Conservation (phyloP, 805 yeast species). For the Cyberlindnera suaveolens region DNA sequence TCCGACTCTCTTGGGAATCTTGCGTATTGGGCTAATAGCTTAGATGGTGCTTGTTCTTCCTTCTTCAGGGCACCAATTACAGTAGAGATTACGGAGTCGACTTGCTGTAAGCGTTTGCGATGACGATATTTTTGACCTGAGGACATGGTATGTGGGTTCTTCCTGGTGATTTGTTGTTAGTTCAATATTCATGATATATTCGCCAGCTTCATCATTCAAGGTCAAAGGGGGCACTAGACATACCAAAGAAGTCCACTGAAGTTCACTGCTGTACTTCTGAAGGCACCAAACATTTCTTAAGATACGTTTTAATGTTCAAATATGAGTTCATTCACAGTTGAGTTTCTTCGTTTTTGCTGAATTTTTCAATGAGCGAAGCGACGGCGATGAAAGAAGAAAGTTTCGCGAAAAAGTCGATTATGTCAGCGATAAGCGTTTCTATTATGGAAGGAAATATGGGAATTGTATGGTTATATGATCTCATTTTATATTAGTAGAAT, state of each 20-base stretch:
- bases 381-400: too few relatives aligned
- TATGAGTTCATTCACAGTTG: too few relatives aligned
- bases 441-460: too few relatives aligned
- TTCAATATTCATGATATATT: background rate
- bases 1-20: slow-evolving; percentile 72
- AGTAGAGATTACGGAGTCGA: slow-evolving; percentile 70
- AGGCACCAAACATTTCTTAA: slow-evolving; percentile 59
- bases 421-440: too few relatives aligned
- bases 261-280: slow-evolving; percentile 48
- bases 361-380: too few relatives aligned
- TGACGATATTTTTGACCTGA: slow-evolving; percentile 76
- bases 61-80: slow-evolving; percentile 44
- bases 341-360: too few relatives aligned
- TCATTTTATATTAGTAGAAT: too few relatives aligned
- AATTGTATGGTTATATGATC: too few relatives aligned
- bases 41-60: slow-evolving; percentile 10
- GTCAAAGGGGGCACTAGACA: slow-evolving; percentile 11
- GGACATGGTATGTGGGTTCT: slow-evolving; percentile 74
- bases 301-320: too few relatives aligned
- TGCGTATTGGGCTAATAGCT: slow-evolving; percentile 25
- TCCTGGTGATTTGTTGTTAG: slow-evolving; percentile 34
- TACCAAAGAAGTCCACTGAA: slow-evolving; percentile 76
- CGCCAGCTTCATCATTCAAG: too few relatives aligned
- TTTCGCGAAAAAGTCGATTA: too few relatives aligned
- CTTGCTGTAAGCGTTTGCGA: slow-evolving; percentile 73